Base-by-base conservation (phyloP, 2,329 filamentous ascomycete genomes). In the Chrysoporthe deuterocubensis region DNA sequence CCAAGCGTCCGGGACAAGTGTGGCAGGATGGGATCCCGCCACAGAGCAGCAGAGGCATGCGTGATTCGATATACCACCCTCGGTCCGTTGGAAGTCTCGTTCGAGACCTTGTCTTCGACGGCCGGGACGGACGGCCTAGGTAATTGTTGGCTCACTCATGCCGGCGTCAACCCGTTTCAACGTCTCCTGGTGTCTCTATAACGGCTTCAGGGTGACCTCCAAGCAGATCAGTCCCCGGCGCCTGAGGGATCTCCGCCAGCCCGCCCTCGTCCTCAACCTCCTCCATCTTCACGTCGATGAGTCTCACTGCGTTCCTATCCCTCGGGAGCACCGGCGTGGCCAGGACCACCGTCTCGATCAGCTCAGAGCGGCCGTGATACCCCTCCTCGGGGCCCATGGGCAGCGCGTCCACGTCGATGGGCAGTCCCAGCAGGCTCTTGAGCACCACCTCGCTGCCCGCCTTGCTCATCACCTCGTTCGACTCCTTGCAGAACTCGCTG, bases 391-490 rank as follows among this genome's bases (percentile, higher is more conserved):
- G 90, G 0, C 94, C 94, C 89, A 94, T 96, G 0, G 94, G 94
- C 75, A 98, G 78, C n/a, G 84, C 83, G 50, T 97, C 93, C 4
- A 96, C 80, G 78, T 97, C 92, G 66, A 97, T 91, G 42, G 94
- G 88, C 77, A 89, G 83, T 26, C 90, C 90, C 64, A 97, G 77
- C 65, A 97, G 76, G 70, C 86, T 88, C 79, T 90, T 92, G 67
- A 98, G 80, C 42, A 98, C 89, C 34, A 97, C 94, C 66, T 87
- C 88, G 8, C 92, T 90, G 0, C 95, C 95, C 0, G 91, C 92
- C 79, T 97, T 98, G 75, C 92, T 96, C 91, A 97, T 96, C 11
- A 98, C 94, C 74, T 92, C 88, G 76, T 97, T 97, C 65, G 89
- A 87, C 78, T 97, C 89, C 77, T 91, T 93, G 78, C 96, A 98